Percentiles rank a stretch among this genome's conserved stretches.
Conservation (phyloP, 2,329 filamentous ascomycete genomes). For the Aureobasidium musti region DNA sequence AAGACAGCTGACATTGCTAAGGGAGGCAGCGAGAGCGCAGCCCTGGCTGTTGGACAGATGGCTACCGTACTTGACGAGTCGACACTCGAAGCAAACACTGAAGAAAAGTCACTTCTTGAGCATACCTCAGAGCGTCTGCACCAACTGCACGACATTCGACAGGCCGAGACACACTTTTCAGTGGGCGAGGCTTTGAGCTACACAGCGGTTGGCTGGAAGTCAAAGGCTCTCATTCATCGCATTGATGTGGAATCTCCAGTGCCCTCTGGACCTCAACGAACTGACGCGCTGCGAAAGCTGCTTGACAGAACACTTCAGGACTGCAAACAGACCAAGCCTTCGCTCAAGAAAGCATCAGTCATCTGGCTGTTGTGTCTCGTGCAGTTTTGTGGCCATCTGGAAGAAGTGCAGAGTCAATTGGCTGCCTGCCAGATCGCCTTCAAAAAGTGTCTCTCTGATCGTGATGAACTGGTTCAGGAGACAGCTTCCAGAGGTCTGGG, state of each 20-base stretch:
- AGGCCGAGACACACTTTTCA: constrained; percentile 85
- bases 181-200: constrained; percentile 86
- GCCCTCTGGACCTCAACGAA: constrained; percentile 46
- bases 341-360: constrained; percentile 84
- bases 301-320: constrained; percentile 74
- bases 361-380: constrained; percentile 94
- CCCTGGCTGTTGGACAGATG: constrained; percentile 76
- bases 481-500: constrained; percentile 87
- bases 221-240: constrained; percentile 71
- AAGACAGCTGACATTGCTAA: constrained; percentile 70
- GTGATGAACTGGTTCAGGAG: constrained; percentile 94
- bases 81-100: constrained; percentile 38
- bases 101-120: constrained; percentile 49
- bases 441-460: constrained; percentile 79
- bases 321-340: constrained; percentile 82
- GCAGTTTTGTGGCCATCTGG: constrained; percentile 82
- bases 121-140: constrained; percentile 69
- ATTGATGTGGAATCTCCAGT: constrained; percentile 68
- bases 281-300: constrained; percentile 54
- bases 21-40: constrained; percentile 77
- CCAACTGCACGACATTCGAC: constrained; percentile 77
- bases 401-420: constrained; percentile 70
- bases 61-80: constrained; percentile 62
- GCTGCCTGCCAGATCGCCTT: constrained; percentile 83
- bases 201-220: constrained; percentile 77